These are phyloP conservation scores for Cutaneotrichosporon sp. DNA, from an alignment of 1,284 basidiomycete species.

Conservation along the genomic window DNA sequence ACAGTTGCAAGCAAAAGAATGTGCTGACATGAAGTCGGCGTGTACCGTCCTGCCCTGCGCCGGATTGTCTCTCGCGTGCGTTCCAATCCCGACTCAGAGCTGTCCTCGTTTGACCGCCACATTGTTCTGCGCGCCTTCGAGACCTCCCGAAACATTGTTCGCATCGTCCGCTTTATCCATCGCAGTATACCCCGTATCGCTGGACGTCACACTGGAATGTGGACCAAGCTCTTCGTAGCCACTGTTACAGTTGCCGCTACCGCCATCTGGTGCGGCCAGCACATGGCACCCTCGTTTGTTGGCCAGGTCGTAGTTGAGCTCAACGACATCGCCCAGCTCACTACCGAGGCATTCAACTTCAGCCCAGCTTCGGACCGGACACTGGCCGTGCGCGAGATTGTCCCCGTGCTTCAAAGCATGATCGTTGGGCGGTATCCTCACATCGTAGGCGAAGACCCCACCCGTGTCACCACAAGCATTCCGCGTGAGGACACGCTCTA, in stretches of 20 bases:
- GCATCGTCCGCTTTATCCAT: conserved; percentile 30
- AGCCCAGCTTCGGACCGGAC: conserved; percentile 23
- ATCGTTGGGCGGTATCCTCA: conserved; percentile 37
- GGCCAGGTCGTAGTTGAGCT: conserved; percentile 32
- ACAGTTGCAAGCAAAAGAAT: neutral
- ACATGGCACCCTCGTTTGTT: conserved; percentile 31
- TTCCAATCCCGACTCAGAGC: conserved; percentile 12
- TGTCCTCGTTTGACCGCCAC: conserved; percentile 27
- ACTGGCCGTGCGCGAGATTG: conserved; percentile 18
- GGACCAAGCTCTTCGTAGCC: conserved; percentile 42
- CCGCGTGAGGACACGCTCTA: conserved; percentile 44
- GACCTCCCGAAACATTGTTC: conserved; percentile 33
- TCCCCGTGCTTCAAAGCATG: conserved; percentile 35
- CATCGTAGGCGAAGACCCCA: conserved; percentile 24
- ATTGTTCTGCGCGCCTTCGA: conserved; percentile 28
- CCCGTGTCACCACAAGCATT: conserved; percentile 8
- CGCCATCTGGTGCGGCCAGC: conserved; percentile 39
- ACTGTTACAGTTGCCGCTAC: conserved; percentile 40
- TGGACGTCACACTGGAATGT: conserved; percentile 35
- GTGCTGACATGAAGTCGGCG: conserved; percentile 25
- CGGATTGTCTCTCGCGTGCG: conserved; percentile 33
- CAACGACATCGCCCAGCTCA: conserved; percentile 33
- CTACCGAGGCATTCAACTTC: conserved; percentile 17
- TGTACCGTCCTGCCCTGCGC: conserved; percentile 38
- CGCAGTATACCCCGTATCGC: conserved; percentile 35